Conservation (phyloP, 768 basidiomycete species). For the Fomitopsis serialis region DNA sequence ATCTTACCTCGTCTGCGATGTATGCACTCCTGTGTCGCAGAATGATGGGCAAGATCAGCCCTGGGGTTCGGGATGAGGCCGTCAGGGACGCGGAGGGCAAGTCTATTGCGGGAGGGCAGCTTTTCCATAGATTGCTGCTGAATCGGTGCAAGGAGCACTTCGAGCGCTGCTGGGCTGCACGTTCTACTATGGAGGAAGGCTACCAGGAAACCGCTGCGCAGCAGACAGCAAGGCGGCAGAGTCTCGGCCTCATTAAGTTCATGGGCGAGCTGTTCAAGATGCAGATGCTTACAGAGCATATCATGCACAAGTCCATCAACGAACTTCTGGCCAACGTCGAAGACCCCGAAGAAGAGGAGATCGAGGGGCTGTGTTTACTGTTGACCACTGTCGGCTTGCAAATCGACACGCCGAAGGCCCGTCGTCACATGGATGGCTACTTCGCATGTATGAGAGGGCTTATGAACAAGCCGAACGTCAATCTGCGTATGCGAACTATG, state of each 20-base stretch:
- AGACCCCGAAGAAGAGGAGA: slow-evolving; percentile 94
- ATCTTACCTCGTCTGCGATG: slow-evolving; percentile 95
- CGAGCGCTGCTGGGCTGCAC: slow-evolving; percentile 84
- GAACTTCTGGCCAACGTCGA: slow-evolving; percentile 89
- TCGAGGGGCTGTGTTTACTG: slow-evolving; percentile 92
- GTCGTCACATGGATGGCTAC: slow-evolving; percentile 86
- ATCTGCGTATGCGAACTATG: slow-evolving; percentile 90
- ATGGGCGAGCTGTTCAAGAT: slow-evolving; percentile 98
- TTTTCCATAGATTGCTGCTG: slow-evolving; percentile 95
- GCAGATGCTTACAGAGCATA: slow-evolving; percentile 92
- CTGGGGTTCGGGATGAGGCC: slow-evolving; percentile 82
- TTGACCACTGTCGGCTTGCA: slow-evolving; percentile 80
- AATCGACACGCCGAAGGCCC: slow-evolving; percentile 77
- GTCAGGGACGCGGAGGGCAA: slow-evolving; percentile 78
- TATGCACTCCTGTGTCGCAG: slow-evolving; percentile 91
- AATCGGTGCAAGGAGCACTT: slow-evolving; percentile 86
- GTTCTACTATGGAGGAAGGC: no score
- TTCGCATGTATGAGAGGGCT: slow-evolving; percentile 86
- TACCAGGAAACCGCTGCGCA: no score
- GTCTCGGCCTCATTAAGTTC: slow-evolving; percentile 94
- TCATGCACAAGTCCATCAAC: slow-evolving; percentile 98
- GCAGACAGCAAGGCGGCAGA: slow-evolving; percentile 95
- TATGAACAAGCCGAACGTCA: slow-evolving; percentile 64
- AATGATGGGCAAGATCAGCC: slow-evolving; percentile 90
- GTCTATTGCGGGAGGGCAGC: slow-evolving; percentile 83